phyloP scores from a whole-genome alignment of 768 basidiomycete genomes.

The Lentinula aciculospora region DNA sequence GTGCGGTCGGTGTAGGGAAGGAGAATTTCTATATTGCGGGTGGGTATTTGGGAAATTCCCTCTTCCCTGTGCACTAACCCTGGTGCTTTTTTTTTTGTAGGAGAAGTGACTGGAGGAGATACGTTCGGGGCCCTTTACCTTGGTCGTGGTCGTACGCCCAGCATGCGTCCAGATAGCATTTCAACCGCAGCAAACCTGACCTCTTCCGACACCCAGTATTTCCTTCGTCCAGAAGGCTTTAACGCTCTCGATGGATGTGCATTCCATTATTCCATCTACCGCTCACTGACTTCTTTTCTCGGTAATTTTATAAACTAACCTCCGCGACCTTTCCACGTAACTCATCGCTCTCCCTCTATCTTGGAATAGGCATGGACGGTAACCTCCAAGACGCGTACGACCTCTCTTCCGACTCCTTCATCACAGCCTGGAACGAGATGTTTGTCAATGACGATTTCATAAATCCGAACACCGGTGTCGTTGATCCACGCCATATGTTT shows the following conservation, averaged over 20 bases:
- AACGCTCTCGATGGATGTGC: conserved; percentile 74
- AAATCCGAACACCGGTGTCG: conserved; percentile 53
- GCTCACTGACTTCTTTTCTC: conserved; percentile 77
- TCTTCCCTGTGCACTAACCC: too few relatives aligned
- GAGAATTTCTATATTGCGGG: conserved; percentile 78
- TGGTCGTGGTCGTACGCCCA: conserved; percentile 84
- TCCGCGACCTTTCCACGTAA: too few relatives aligned
- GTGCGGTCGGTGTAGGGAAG: conserved; percentile 70
- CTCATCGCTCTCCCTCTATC: too few relatives aligned
- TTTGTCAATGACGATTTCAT: conserved; percentile 84
- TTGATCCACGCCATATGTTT: conserved; percentile 87
- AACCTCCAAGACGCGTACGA: conserved; percentile 90
- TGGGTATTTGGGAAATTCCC: neutral
- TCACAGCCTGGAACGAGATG: conserved; percentile 91
- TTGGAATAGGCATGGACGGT: conserved; percentile 97
- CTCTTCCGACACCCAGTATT: conserved; percentile 58
- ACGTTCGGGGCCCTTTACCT: conserved; percentile 83
- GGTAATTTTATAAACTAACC: too few relatives aligned
- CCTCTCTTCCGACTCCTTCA: conserved; percentile 63
- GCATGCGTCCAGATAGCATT: conserved; percentile 64
- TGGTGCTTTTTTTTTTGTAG: too few relatives aligned
- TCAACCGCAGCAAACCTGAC: conserved; percentile 64
- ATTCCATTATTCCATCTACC: conserved; percentile 94
- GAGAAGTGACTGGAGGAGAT: conserved; percentile 94
- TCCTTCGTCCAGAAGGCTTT: conserved; percentile 62